phyloP scores from a whole-genome alignment of 192 early-diverging fungal genomes.

The Coemansia sp. region DNA sequence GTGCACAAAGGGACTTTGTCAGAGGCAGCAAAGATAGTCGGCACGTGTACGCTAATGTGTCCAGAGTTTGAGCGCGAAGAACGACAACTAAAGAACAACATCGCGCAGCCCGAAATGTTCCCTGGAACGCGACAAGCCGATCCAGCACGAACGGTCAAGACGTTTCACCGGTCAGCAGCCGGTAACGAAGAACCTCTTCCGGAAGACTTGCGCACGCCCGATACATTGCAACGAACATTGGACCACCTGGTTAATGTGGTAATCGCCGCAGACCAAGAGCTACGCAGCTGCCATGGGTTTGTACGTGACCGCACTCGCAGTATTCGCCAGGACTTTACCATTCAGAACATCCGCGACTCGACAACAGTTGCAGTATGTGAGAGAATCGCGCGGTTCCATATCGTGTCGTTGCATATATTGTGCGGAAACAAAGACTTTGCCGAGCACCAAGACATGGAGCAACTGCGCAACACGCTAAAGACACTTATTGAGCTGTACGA shows the following conservation, averaged over 20 bases:
- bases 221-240: slow-evolving; percentile 62
- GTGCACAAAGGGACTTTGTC: slow-evolving; percentile 58
- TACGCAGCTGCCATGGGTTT: slow-evolving; percentile 72
- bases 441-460: slow-evolving; percentile 83
- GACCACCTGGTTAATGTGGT: slow-evolving; percentile 63
- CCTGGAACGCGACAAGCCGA: slow-evolving; percentile 64
- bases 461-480: slow-evolving; percentile 81
- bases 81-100: slow-evolving; percentile 69
- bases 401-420: slow-evolving; percentile 70
- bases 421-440: slow-evolving; percentile 67
- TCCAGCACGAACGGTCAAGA: slow-evolving; percentile 69
- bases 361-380: slow-evolving; percentile 72
- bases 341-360: slow-evolving; percentile 73
- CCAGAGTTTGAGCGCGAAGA: slow-evolving; percentile 85
- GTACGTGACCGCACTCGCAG: slow-evolving; percentile 82
- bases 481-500: slow-evolving; percentile 85
- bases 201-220: slow-evolving; percentile 81
- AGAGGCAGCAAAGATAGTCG: slow-evolving; percentile 65
- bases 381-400: slow-evolving; percentile 83
- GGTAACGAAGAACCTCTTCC: slow-evolving; percentile 83
- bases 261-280: slow-evolving; percentile 50
- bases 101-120: slow-evolving; percentile 70
- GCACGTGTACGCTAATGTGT: slow-evolving; percentile 86
- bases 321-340: slow-evolving; percentile 82
- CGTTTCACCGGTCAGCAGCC: slow-evolving; percentile 80